phyloP scores from a whole-genome alignment of 192 early-diverging fungal species.

The Gorgonomyces haynaldii region DNA sequence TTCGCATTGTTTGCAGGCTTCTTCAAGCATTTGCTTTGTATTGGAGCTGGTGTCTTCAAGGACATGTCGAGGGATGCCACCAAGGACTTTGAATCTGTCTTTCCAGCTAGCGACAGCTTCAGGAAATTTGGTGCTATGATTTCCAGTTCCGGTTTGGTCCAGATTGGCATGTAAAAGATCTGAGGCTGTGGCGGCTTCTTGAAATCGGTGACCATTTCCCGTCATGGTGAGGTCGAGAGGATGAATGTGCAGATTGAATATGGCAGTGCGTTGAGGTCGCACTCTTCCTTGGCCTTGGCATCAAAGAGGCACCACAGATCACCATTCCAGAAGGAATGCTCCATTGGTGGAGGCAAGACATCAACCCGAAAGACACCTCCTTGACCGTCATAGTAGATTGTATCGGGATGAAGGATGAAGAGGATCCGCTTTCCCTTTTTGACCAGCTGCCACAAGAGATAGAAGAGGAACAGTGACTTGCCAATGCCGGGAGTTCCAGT shows the following conservation, averaged over 20 bases:
- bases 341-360: not conserved
- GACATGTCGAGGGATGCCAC: conserved; percentile 7
- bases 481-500: conserved; percentile 44
- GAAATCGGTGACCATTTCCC: conserved; percentile 7
- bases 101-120: not conserved
- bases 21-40: conserved; percentile 3
- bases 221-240: conserved; percentile 4
- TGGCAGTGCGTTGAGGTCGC: not conserved
- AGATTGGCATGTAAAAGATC: conserved; percentile 9
- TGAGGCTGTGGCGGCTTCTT: conserved; percentile 6
- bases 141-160: conserved; percentile 5
- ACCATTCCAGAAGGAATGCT: not conserved
- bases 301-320: conserved; percentile 1
- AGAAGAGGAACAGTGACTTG: conserved; percentile 57
- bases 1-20: not conserved
- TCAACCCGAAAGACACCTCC: not conserved
- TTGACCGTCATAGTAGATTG: conserved; percentile 6
- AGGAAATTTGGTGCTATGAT: not conserved
- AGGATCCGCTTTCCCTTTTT: conserved; percentile 9
- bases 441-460: conserved; percentile 13
- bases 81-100: conserved; percentile 2
- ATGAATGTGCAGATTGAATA: conserved; percentile 4
- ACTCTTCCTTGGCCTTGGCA: conserved; percentile 3
- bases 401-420: not conserved
- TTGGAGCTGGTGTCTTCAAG: not conserved